Base-by-base conservation (phyloP, 2,329 filamentous ascomycete genomes). In the Chlorencoelia australis region DNA sequence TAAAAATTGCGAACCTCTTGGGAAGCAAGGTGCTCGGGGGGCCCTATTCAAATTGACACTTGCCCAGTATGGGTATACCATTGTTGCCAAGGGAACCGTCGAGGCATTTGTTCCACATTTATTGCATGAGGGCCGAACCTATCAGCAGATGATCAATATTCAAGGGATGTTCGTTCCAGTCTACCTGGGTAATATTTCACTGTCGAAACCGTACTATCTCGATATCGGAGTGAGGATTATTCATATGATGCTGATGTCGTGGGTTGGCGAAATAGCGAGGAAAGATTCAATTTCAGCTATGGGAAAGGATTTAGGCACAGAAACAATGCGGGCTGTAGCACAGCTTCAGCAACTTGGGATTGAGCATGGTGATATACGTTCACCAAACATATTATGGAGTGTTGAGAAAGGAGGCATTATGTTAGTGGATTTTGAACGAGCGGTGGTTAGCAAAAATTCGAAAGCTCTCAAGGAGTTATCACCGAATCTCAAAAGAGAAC, bases 1-100 rank as follows among this genome's bases (percentile, higher is more conserved):
- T n/a, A n/a, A n/a, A n/a, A n/a, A n/a, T n/a, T n/a, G n/a, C n/a
- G n/a, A n/a, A n/a, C n/a, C n/a, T n/a, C n/a, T n/a, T n/a, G n/a
- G n/a, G n/a, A n/a, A n/a, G n/a, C 21, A 24, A 7, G 21, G 21
- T 7, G 21, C 21, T 7, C 21, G 21, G 11, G 21, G 21, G 11
- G 21, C 21, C 7, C 14, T 31, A 17, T 26, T 25, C 28, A 38
- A n/a, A 4, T 29, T 32, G 17, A 32, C 19, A 9, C 18, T 68
- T 25, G 45, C 58, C n/a, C 47, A 42, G 2, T 57, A 65, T 40
- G 56, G 61, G 39, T 68, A 68, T 47, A 63, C 56, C 1, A 59
- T 68, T 29, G 49, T 61, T n/a, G 49, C 54, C 35, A 68, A 69
- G 46, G 58, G 58, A n/a, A 65, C 55, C 0, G 49, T 59, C 2